Percentiles rank a stretch among this genome's conserved stretches.
Evolutionary conservation across 768 basidiomycete species (phyloP).

Genomic region (Suillus spraguei): DNA sequence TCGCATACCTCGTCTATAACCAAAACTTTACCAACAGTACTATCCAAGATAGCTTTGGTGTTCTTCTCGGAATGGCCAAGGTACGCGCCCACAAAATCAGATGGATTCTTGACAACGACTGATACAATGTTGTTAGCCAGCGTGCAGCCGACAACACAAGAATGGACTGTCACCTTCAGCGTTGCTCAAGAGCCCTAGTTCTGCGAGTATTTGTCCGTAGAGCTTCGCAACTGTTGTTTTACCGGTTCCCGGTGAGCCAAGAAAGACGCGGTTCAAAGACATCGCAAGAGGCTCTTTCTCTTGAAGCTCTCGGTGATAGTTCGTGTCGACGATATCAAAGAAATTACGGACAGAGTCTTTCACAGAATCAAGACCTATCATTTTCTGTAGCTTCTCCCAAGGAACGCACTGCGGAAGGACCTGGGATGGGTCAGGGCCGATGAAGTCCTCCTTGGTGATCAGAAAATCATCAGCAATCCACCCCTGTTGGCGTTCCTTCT

Average conservation of each 20-base stretch:
- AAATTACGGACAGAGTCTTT: conserved; percentile 55
- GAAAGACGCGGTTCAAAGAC: conserved; percentile 65
- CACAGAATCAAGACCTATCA: conserved; percentile 59
- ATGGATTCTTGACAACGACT: conserved; percentile 70
- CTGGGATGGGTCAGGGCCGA: conserved; percentile 63
- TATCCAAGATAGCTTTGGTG: conserved; percentile 63
- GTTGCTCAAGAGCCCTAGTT: conserved; percentile 67
- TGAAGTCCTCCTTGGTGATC: conserved; percentile 55
- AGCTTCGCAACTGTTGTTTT: conserved; percentile 72
- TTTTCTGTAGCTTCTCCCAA: conserved; percentile 52
- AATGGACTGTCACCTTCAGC: conserved; percentile 57
- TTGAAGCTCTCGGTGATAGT: conserved; percentile 60
- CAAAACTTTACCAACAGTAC: conserved; percentile 63
- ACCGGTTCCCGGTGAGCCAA: conserved; percentile 71
- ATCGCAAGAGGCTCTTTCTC: conserved; percentile 55
- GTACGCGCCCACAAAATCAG: conserved; percentile 64
- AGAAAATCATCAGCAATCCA: conserved; percentile 49
- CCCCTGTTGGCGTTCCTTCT: conserved; percentile 43
- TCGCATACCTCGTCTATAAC: conserved; percentile 65
- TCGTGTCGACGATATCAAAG: conserved; percentile 47
- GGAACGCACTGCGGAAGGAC: conserved; percentile 47
- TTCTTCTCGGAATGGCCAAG: conserved; percentile 65
- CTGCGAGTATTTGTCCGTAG: conserved; percentile 64
- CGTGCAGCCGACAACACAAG: neutral
- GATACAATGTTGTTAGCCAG: neutral